phyloP scores from a whole-genome alignment of 345 rosid species.

The Arabidopsis suecica region DNA sequence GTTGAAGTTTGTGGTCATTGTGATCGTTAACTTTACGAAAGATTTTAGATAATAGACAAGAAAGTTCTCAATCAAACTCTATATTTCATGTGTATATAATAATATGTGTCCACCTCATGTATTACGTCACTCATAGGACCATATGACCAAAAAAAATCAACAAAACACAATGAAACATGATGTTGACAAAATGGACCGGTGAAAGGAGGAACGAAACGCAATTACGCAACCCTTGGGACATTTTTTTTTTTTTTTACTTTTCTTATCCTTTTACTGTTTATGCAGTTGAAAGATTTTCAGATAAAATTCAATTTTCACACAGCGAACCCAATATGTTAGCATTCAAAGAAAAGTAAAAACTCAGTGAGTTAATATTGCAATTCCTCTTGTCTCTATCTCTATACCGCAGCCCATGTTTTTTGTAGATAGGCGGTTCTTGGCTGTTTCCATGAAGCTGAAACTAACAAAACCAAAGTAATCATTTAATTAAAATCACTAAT shows the following conservation, averaged over 20 bases:
- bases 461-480: background rate
- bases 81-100: background rate
- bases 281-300: slow-evolving; percentile 12
- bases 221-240: slow-evolving; percentile 33
- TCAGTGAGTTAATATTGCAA: background rate
- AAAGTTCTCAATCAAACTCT: background rate
- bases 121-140: slow-evolving; percentile 30
- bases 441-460: slow-evolving; percentile 18
- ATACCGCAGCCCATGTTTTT: slow-evolving; percentile 26
- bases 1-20: background rate
- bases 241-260: background rate
- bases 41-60: background rate
- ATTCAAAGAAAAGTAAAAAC: background rate
- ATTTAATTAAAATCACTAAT: slow-evolving; percentile 12
- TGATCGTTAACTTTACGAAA: background rate
- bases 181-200: slow-evolving; percentile 34
- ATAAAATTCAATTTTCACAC: slow-evolving; percentile 5
- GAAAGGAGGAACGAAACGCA: slow-evolving; percentile 20
- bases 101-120: slow-evolving; percentile 16
- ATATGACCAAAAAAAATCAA: slow-evolving; percentile 16
- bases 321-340: background rate
- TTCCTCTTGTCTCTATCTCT: slow-evolving; percentile 10
- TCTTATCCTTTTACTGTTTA: slow-evolving; percentile 20
- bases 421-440: slow-evolving; percentile 21
- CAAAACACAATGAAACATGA: slow-evolving; percentile 29